These are phyloP conservation scores for Eucalyptus sp. DNA, from an alignment of 345 rosid genomes.

Conservation along the genomic window DNA sequence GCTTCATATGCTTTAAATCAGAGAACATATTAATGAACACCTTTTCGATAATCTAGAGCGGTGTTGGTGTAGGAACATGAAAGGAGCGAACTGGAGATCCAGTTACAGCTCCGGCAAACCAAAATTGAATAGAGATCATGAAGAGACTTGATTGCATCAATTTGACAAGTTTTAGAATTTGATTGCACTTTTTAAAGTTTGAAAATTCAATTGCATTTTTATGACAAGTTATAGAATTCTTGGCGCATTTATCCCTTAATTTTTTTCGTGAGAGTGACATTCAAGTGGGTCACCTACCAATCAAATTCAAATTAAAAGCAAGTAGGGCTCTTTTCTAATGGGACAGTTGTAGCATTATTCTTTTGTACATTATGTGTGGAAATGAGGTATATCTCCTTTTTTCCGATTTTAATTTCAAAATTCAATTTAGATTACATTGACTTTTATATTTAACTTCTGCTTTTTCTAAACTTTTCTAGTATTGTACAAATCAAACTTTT, in stretches of 20 bases:
- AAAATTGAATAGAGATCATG: fast-evolving
- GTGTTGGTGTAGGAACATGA: no score
- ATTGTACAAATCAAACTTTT: not conserved
- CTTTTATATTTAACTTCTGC: fast-evolving
- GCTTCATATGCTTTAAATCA: no score
- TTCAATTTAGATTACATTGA: not conserved
- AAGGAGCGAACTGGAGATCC: fast-evolving
- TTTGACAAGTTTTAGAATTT: fast-evolving
- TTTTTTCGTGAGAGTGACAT: no score
- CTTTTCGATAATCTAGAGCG: fast-evolving
- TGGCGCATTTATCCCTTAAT: fast-evolving
- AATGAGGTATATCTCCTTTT: not conserved
- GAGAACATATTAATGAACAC: no score
- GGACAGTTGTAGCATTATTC: fast-evolving
- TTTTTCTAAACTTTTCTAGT: not conserved
- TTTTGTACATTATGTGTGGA: not conserved
- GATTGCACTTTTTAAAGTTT: no score
- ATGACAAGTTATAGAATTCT: fast-evolving
- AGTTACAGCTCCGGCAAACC: no score
- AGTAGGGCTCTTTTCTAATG: no score
- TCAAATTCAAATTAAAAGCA: no score
- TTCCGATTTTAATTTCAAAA: fast-evolving
- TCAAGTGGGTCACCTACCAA: no score
- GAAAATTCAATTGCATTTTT: no score
- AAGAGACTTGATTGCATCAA: fast-evolving